Percentiles rank a stretch among this genome's conserved stretches.
Conservation (phyloP, 441 rosid genomes). For the Gossypium davidsonii region DNA sequence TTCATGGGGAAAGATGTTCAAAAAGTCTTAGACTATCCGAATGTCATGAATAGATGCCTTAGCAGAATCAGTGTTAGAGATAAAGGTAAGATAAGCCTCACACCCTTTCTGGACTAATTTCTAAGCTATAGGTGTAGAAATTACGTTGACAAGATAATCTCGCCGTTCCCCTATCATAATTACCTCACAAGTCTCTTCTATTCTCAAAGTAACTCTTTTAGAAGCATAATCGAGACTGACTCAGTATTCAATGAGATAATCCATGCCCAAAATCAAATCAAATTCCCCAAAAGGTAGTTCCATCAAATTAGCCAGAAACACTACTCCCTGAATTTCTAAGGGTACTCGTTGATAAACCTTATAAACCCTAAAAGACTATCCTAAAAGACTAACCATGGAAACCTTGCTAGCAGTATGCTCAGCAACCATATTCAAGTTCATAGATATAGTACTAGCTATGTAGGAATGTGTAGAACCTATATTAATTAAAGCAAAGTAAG, state of each 20-base stretch:
- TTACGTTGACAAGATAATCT: not conserved
- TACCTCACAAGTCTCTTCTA: too few species aligned
- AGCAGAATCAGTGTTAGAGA: not conserved
- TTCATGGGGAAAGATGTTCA: not conserved
- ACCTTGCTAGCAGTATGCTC: not conserved
- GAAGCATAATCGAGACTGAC: too few species aligned
- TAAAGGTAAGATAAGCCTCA: not conserved
- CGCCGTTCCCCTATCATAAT: fast-evolving
- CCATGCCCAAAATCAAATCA: not conserved
- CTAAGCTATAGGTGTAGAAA: not conserved
- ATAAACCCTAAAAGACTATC: not conserved
- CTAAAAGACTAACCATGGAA: not conserved
- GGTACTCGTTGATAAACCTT: not conserved
- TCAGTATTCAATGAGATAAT: too few species aligned
- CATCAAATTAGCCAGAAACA: not conserved
- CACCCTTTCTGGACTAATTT: not conserved
- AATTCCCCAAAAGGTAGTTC: not conserved
- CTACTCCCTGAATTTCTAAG: not conserved
- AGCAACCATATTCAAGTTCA: not conserved
- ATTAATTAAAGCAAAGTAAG: not conserved
- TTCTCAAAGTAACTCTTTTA: too few species aligned
- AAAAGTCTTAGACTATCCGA: fast-evolving
- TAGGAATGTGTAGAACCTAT: not conserved
- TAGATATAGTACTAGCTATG: not conserved
- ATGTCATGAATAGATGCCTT: not conserved